Base-by-base conservation (phyloP, 257 asterid genomes). In the Vinca minor region DNA sequence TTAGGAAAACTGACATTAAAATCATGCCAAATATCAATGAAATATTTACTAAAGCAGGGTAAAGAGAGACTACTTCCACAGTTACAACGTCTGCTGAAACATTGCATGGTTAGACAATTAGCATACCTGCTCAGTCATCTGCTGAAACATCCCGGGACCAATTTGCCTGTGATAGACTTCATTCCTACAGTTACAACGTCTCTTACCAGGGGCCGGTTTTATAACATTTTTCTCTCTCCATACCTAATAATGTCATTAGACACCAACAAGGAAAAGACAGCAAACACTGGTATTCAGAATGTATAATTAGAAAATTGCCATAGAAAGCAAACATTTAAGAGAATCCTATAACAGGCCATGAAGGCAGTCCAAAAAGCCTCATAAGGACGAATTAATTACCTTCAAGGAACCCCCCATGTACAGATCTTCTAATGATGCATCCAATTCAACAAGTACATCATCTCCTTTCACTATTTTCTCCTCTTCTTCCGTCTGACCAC, bases 91-190 rank as follows among this genome's bases (percentile, higher is more conserved):
- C n/a, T n/a, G n/a, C n/a, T n/a, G n/a, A n/a, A n/a, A n/a, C n/a
- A n/a, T 39, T 41, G 25, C 14, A 61, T 56, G 10, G 46, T 44
- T 1, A n/a, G n/a, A n/a, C n/a, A n/a, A n/a, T n/a, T n/a, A n/a
- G 57, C 36, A 38, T 79, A 87, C 99, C 94, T 93, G 96, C 77
- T 93, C 97, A 7, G 99, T 93, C 99, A 89, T 89, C 85, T 93
- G 99, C 81, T 93, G 99, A 80, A 84, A 93, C 99, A 93, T 93
- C 67, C 99, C 99, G 0, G 96, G 99, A 59, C 99, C 99, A 73
- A 93, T 87, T 87, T 93, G 99, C 79, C 72, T 87, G 86, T 93
- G 99, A 74, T 93, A 87, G 68, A 93, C 97, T 79, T 93, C 99
- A 73, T 93, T 89, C 73, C 96, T 77, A 81, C 99, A 93, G 73